Evolutionary conservation across 2,329 filamentous ascomycete genomes (phyloP).

Genomic region (Neophaeococcomyces mojaviensis): DNA sequence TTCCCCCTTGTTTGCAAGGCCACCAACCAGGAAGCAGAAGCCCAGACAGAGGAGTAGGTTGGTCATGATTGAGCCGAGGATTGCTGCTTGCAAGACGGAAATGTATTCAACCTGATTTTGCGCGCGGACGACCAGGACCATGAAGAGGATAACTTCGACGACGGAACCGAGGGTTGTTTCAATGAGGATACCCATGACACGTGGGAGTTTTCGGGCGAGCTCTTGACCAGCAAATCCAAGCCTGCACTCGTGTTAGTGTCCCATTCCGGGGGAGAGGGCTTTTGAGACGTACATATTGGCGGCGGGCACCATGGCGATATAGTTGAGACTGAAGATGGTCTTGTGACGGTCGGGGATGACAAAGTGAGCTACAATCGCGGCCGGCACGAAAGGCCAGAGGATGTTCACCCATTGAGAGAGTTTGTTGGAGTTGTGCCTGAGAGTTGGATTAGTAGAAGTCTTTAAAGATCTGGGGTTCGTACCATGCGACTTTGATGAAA

Average conservation of each 20-base stretch:
- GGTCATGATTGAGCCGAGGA: slow-evolving; percentile 73
- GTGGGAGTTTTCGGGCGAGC: slow-evolving; percentile 65
- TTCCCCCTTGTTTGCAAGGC: slow-evolving; percentile 55
- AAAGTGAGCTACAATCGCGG: slow-evolving; percentile 59
- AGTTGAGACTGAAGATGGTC: slow-evolving; percentile 61
- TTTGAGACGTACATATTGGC: slow-evolving; percentile 45
- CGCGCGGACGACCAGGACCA: slow-evolving; percentile 54
- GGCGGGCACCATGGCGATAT: slow-evolving; percentile 69
- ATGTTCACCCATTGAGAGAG: slow-evolving; percentile 60
- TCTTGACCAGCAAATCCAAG: slow-evolving; percentile 69
- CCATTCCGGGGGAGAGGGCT: background rate
- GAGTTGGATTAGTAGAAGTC: background rate
- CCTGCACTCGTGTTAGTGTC: slow-evolving; percentile 28
- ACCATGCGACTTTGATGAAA: slow-evolving; percentile 58
- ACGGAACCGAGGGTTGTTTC: slow-evolving; percentile 60
- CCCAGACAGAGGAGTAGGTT: slow-evolving; percentile 76
- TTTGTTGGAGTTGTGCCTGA: slow-evolving; percentile 41
- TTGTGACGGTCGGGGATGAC: slow-evolving; percentile 50
- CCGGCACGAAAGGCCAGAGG: slow-evolving; percentile 68
- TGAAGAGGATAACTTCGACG: slow-evolving; percentile 77
- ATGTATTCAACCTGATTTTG: slow-evolving; percentile 34
- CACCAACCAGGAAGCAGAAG: slow-evolving; percentile 70
- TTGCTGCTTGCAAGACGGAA: slow-evolving; percentile 73
- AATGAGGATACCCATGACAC: slow-evolving; percentile 49
- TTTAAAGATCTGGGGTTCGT: slow-evolving; percentile 28